Conservation (phyloP, 2,329 filamentous ascomycete genomes). For the Pseudogymnoascus sp. region DNA sequence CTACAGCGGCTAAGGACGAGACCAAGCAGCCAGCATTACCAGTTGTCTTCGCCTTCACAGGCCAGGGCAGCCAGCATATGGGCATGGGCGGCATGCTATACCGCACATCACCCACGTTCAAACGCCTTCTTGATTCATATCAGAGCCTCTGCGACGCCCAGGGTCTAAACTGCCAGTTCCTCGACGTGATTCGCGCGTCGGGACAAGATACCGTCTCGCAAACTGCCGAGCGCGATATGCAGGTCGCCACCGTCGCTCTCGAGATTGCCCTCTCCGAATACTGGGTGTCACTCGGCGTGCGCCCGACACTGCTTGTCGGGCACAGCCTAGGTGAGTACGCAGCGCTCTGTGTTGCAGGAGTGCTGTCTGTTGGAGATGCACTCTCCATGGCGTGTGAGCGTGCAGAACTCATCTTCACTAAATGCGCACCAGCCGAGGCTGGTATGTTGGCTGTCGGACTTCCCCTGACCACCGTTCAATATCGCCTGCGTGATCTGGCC, state of each 20-base stretch:
- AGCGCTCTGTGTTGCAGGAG: slow-evolving; percentile 27
- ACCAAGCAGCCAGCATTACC: slow-evolving; percentile 36
- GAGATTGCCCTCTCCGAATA: slow-evolving; percentile 46
- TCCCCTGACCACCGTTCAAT: not conserved
- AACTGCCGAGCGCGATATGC: slow-evolving; percentile 29
- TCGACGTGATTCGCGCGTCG: slow-evolving; percentile 13
- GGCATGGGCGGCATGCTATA: not conserved
- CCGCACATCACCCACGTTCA: slow-evolving; percentile 30
- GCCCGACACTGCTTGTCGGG: slow-evolving; percentile 37
- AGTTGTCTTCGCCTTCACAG: slow-evolving; percentile 23
- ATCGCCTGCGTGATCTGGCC: not conserved
- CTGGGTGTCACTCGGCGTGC: slow-evolving; percentile 46
- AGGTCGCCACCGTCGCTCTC: slow-evolving; percentile 42
- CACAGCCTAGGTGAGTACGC: slow-evolving; percentile 32
- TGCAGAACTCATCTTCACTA: slow-evolving; percentile 43
- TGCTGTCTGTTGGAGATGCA: slow-evolving; percentile 24
- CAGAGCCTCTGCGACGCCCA: not conserved
- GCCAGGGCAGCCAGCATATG: slow-evolving; percentile 30
- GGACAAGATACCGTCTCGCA: slow-evolving; percentile 2
- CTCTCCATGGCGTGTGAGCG: slow-evolving; percentile 12
- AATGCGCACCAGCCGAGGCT: slow-evolving; percentile 36
- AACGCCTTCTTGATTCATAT: not conserved
- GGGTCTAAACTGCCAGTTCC: not conserved
- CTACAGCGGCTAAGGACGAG: slow-evolving; percentile 36
- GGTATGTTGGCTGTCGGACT: slow-evolving; percentile 37